Evolutionary conservation across 2,329 filamentous ascomycete species (phyloP).

Genomic region (Bipolaris gigantea): DNA sequence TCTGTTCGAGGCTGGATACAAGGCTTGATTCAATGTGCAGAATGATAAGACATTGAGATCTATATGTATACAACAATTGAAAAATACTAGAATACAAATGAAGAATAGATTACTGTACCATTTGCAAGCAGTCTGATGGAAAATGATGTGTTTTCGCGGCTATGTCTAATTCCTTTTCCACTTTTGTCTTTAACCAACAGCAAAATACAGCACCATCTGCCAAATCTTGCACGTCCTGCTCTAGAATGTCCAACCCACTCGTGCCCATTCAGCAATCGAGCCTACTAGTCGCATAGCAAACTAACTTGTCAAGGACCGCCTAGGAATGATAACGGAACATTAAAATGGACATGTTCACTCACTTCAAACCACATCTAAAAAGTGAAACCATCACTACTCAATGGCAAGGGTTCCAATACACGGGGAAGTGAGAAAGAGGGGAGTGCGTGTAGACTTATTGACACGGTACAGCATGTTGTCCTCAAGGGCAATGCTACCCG

Average conservation of each 20-base stretch:
- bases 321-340: constrained; percentile 3
- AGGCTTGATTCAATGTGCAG: constrained; percentile 27
- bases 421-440: constrained; percentile 11
- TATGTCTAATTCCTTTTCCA: constrained; percentile 2
- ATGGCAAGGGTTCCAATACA: neutral
- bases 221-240: too few relatives aligned
- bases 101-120: neutral
- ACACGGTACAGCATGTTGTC: neutral
- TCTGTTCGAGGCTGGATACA: constrained; percentile 72
- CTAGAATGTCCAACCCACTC: neutral
- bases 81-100: constrained; percentile 10
- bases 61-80: neutral
- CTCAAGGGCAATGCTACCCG: neutral
- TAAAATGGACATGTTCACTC: constrained; percentile 5
- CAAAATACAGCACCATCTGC: neutral
- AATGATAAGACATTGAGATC: neutral
- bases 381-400: constrained; percentile 4
- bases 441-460: neutral
- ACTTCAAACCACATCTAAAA: neutral
- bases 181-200: neutral
- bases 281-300: neutral
- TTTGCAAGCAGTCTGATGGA: constrained; percentile 2
- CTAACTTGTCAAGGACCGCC: constrained; percentile 8
- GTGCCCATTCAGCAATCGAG: neutral
- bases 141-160: constrained; percentile 8